Percentiles rank a stretch among this genome's conserved stretches.
phyloP scores from a whole-genome alignment of 345 rosid genomes.

The Draba incana region DNA sequence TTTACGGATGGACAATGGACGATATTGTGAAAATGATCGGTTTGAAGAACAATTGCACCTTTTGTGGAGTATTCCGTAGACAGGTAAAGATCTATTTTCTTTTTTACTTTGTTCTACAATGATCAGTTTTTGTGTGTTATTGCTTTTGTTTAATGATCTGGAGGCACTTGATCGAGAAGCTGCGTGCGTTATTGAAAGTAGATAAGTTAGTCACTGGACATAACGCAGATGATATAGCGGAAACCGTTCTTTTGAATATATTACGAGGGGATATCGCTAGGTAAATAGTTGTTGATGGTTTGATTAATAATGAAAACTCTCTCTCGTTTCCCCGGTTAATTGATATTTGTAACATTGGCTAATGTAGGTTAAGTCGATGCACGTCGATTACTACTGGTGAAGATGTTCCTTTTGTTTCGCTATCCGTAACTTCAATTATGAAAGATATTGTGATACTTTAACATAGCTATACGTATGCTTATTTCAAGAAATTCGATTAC shows the following conservation, averaged over 20 bases:
- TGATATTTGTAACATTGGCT: neutral
- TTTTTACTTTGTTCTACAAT: too few species aligned
- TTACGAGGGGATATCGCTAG: slow-evolving; percentile 93
- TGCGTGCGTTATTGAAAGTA: slow-evolving; percentile 71
- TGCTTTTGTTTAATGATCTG: slow-evolving; percentile 10
- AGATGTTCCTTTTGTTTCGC: slow-evolving; percentile 66
- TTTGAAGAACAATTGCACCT: slow-evolving; percentile 91
- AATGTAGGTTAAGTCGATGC: slow-evolving; percentile 79
- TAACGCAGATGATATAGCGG: slow-evolving; percentile 97
- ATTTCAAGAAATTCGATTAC: slow-evolving; percentile 94
- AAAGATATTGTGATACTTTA: slow-evolving; percentile 49
- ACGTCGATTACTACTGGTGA: slow-evolving; percentile 89
- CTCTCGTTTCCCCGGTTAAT: neutral
- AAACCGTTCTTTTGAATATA: slow-evolving; percentile 87
- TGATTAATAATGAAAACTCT: too few species aligned
- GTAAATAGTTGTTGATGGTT: slow-evolving; percentile 38
- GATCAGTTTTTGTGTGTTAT: neutral
- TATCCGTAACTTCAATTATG: neutral
- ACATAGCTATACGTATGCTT: slow-evolving; percentile 78
- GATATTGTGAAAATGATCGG: slow-evolving; percentile 97
- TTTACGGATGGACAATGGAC: slow-evolving; percentile 99
- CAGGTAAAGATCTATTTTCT: slow-evolving; percentile 52
- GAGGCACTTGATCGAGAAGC: slow-evolving; percentile 99
- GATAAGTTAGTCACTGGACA: slow-evolving; percentile 94
- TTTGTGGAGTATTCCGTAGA: slow-evolving; percentile 93